A percentile compares a stretch with the other conserved stretches of the same genome.
phyloP scores from a whole-genome alignment of 2,329 filamentous ascomycete species.

The Didymosphaeria variabile region DNA sequence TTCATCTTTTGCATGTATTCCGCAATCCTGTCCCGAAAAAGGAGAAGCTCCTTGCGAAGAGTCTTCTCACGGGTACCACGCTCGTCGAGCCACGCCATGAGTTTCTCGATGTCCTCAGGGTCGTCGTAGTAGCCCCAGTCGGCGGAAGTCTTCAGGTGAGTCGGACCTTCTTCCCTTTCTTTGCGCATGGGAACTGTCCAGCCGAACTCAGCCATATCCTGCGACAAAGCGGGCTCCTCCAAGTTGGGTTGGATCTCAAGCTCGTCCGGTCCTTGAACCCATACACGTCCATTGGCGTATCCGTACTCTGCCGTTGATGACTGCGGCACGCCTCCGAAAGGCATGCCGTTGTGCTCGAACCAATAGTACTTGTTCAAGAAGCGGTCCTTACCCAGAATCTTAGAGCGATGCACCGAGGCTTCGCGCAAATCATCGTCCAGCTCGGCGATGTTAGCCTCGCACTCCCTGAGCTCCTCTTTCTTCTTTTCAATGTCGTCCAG shows the following conservation, averaged over 20 bases:
- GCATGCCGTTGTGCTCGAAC: constrained; percentile 99
- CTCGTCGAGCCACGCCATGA: constrained; percentile 88
- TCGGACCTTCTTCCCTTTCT: constrained; percentile 81
- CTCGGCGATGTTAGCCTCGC: constrained; percentile 83
- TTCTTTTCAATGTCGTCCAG: constrained; percentile 90
- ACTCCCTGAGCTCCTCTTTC: constrained; percentile 79
- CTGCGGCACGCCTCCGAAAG: constrained; percentile 84
- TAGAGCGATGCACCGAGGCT: constrained; percentile 89
- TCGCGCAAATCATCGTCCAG: constrained; percentile 94
- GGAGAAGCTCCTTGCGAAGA: constrained; percentile 83
- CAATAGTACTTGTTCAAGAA: constrained; percentile 99
- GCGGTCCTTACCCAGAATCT: constrained; percentile 88
- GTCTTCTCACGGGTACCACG: constrained; percentile 87
- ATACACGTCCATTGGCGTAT: constrained; percentile 94
- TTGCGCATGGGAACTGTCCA: constrained; percentile 89
- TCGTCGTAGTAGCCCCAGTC: constrained; percentile 96
- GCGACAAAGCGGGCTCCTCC: constrained; percentile 70
- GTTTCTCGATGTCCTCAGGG: constrained; percentile 75
- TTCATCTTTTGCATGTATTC: constrained; percentile 83
- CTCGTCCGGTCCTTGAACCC: constrained; percentile 94
- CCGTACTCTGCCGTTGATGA: constrained; percentile 87
- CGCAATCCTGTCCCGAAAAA: constrained; percentile 78
- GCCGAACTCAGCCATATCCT: constrained; percentile 79
- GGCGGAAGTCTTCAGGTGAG: constrained; percentile 76
- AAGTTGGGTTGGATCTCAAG: constrained; percentile 70